These are phyloP conservation scores for Plasmodium adleri DNA, from an alignment of 169 alveolate genomes.

Conservation along the genomic window DNA sequence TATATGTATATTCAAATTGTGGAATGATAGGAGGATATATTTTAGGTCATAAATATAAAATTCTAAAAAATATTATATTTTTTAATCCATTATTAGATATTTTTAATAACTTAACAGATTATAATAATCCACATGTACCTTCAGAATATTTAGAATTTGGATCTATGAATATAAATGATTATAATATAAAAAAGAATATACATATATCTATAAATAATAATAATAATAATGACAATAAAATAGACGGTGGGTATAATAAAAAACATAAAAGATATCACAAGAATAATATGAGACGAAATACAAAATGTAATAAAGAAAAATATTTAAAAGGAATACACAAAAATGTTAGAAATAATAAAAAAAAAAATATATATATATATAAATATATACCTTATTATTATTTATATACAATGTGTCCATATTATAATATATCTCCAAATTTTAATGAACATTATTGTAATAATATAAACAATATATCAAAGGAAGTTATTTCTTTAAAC, in stretches of 20 bases:
- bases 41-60: constrained; percentile 1
- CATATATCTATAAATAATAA: neutral
- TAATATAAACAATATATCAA: neutral
- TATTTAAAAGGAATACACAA: neutral
- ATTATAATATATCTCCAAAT: constrained; percentile 24
- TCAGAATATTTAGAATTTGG: constrained; percentile 84
- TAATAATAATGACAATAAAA: neutral
- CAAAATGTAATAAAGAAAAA: neutral
- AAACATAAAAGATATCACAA: neutral
- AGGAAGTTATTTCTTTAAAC: neutral
- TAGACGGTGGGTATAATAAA: neutral
- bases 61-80: constrained; percentile 55
- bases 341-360: neutral
- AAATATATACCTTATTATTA: neutral
- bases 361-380: neutral
- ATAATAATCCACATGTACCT: constrained; percentile 33
- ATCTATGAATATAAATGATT: neutral
- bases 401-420: constrained; percentile 50
- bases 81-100: constrained; percentile 81
- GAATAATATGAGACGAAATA: neutral
- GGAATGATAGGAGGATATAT: constrained; percentile 62
- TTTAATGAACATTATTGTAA: constrained; percentile 18
- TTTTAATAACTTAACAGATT: constrained; percentile 49
- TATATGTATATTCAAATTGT: constrained; percentile 43
- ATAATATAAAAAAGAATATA: neutral